A percentile compares a stretch with the other conserved stretches of the same genome.
phyloP scores from a whole-genome alignment of 768 basidiomycete species.

The Macrolepiota fuliginosa region DNA sequence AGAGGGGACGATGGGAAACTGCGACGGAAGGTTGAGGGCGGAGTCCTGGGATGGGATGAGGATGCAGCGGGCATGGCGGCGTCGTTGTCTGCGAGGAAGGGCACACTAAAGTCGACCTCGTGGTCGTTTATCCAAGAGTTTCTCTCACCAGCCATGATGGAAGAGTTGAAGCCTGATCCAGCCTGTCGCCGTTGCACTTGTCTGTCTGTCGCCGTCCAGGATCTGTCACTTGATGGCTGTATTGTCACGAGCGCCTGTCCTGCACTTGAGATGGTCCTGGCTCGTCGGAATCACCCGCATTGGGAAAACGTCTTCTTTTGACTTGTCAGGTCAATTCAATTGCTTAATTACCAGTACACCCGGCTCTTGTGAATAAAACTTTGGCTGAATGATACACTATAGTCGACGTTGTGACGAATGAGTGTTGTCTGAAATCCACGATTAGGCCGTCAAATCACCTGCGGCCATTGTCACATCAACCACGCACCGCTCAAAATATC shows the following conservation, averaged over 20 bases:
- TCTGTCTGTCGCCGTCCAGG: neutral
- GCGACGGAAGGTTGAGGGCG: neutral
- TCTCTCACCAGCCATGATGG: slow-evolving; percentile 11
- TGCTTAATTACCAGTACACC: neutral
- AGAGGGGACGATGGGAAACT: slow-evolving; percentile 11
- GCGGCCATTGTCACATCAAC: neutral
- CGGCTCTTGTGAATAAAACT: neutral
- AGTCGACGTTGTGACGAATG: neutral
- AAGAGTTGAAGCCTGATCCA: neutral
- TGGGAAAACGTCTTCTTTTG: neutral
- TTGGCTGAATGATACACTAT: neutral
- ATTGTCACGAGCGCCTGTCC: neutral
- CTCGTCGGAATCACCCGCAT: neutral
- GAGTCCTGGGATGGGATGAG: neutral
- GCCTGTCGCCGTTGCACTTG: neutral
- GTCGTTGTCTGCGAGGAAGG: slow-evolving; percentile 7
- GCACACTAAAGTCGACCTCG: slow-evolving; percentile 20
- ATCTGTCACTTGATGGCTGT: neutral
- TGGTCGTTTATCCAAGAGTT: slow-evolving; percentile 21
- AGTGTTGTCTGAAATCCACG: neutral
- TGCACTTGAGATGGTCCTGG: too few species aligned
- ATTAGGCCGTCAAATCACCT: neutral
- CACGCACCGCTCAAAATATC: neutral
- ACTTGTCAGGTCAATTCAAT: neutral
- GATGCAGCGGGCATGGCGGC: neutral